A percentile compares a stretch with the other conserved stretches of the same genome.
Evolutionary conservation across 306 rosid genomes (phyloP).

Genomic region (Glycine soja): DNA sequence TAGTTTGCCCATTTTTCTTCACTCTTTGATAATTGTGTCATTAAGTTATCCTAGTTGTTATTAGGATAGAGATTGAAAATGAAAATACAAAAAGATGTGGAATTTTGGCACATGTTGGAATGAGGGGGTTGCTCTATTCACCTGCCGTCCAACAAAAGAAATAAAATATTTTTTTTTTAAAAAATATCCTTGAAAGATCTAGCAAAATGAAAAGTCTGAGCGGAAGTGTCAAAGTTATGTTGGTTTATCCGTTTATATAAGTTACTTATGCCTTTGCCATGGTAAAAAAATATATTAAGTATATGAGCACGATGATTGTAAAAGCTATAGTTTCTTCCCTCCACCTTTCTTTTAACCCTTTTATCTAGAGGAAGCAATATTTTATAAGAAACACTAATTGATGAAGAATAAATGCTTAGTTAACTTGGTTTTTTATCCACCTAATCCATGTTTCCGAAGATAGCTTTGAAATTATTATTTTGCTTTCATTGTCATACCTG

Average conservation of each 20-base stretch:
- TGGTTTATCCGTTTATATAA: not conserved
- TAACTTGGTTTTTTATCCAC: not conserved
- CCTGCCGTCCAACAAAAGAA: constrained; percentile 10
- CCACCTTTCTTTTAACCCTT: not conserved
- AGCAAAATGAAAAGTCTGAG: constrained; percentile 1
- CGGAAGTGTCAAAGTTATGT: not conserved
- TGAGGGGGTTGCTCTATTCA: not conserved
- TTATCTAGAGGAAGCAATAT: not conserved
- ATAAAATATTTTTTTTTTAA: not conserved
- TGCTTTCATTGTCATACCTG: not conserved
- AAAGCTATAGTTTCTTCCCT: not conserved
- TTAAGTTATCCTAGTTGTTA: not conserved
- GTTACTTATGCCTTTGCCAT: not conserved
- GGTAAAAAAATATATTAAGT: not conserved
- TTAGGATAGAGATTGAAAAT: not conserved
- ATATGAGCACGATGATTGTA: not conserved
- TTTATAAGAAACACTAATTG: not conserved
- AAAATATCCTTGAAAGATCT: not conserved
- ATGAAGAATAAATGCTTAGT: constrained; percentile 5
- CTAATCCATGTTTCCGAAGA: not conserved
- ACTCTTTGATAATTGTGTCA: constrained; percentile 13
- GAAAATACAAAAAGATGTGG: not conserved
- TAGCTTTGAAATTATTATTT: not conserved
- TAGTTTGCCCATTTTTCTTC: constrained; percentile 24
- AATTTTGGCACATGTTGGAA: constrained; percentile 2